Evolutionary conservation across 345 rosid species (phyloP).

Genomic region (Capsella bursapastoris): DNA sequence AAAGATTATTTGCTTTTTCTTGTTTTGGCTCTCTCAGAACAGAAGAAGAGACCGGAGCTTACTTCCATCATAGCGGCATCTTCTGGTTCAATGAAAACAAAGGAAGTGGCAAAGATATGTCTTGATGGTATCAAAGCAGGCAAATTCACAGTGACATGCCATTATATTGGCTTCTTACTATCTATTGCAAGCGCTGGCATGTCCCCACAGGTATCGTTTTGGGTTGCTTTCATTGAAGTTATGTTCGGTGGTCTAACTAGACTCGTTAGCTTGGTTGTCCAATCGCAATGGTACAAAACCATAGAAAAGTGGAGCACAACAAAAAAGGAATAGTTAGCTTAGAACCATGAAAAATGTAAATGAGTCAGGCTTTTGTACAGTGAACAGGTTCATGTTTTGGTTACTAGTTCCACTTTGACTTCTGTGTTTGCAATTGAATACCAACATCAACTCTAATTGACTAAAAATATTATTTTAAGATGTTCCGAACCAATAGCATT

Average conservation of each 20-base stretch:
- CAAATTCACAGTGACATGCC: slow-evolving; percentile 64
- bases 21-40: slow-evolving; percentile 45
- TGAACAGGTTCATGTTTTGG: slow-evolving; percentile 15
- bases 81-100: slow-evolving; percentile 71
- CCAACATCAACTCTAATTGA: too few species aligned
- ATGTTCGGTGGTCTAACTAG: slow-evolving; percentile 48
- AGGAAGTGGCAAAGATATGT: slow-evolving; percentile 65
- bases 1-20: not conserved
- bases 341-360: not conserved
- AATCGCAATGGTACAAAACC: slow-evolving; percentile 66
- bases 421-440: too few species aligned
- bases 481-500: too few species aligned
- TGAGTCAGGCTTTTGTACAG: not conserved
- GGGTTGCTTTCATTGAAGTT: slow-evolving; percentile 72
- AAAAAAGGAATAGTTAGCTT: slow-evolving; percentile 1
- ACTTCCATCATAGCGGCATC: slow-evolving; percentile 58
- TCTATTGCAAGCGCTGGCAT: slow-evolving; percentile 62
- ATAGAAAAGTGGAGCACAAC: slow-evolving; percentile 45
- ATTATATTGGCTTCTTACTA: slow-evolving; percentile 60
- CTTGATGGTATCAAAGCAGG: slow-evolving; percentile 64
- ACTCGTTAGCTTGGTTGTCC: slow-evolving; percentile 53
- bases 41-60: slow-evolving; percentile 59
- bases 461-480: too few species aligned
- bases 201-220: slow-evolving; percentile 70
- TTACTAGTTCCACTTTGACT: not conserved